A percentile compares a stretch with the other conserved stretches of the same genome.
These are phyloP conservation scores for Trichoderma asperellum DNA, from an alignment of 2,329 filamentous ascomycete species.

Conservation along the genomic window DNA sequence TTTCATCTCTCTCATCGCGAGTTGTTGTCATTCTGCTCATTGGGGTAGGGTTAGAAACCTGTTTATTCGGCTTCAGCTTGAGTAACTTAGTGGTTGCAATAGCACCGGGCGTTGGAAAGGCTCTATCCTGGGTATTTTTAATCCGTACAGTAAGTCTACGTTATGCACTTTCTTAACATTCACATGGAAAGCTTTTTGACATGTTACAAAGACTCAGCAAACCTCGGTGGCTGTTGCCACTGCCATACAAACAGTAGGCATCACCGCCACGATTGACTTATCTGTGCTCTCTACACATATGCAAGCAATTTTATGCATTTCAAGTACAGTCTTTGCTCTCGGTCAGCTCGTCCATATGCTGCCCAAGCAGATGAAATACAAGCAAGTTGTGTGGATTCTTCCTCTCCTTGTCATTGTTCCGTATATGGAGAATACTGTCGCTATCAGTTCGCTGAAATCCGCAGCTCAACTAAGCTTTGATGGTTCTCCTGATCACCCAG, in stretches of 20 bases:
- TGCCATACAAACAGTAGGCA: conserved; percentile 40
- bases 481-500: conserved; percentile 39
- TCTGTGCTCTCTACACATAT: conserved; percentile 36
- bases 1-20: conserved; percentile 36
- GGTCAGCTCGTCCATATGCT: conserved; percentile 40
- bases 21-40: conserved; percentile 29
- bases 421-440: conserved; percentile 18
- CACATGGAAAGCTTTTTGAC: background rate
- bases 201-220: conserved; percentile 37
- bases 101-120: conserved; percentile 38
- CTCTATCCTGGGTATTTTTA: conserved; percentile 43
- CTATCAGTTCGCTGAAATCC: background rate
- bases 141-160: conserved; percentile 39
- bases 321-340: conserved; percentile 40
- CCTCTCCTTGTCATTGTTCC: conserved; percentile 37
- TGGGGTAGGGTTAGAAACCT: conserved; percentile 29
- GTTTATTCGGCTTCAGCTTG: conserved; percentile 29
- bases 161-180: rapidly evolving
- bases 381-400: conserved; percentile 39
- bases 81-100: conserved; percentile 31
- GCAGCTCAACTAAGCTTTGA: conserved; percentile 25
- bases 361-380: conserved; percentile 39
- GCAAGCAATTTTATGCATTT: conserved; percentile 36
- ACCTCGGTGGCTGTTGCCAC: conserved; percentile 41
- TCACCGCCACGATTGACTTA: conserved; percentile 39